Evolutionary conservation across 2,329 filamentous ascomycete species (phyloP), one percentile per base, ranked within the genome.

Genomic region (Didymella sp.): DNA sequence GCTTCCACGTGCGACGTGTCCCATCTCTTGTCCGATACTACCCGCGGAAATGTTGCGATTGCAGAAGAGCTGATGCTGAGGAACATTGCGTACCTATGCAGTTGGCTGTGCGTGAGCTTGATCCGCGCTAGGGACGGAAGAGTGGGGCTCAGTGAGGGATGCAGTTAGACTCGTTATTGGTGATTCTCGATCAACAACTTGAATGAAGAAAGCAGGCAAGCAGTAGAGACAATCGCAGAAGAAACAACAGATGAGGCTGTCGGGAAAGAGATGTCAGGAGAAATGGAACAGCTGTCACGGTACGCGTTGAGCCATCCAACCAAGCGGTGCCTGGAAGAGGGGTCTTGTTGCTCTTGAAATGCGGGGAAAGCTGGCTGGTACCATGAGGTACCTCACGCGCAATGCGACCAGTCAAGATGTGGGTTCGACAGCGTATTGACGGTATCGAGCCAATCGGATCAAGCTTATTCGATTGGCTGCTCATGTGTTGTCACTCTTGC

Each of bases 271-370:
- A 55, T 55, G 50, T 56, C 38, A 50, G 56, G 45, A 54, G 54
- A 28, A 52, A 56, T 41, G 52, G 43, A 54, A 50, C 19, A 24
- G 33, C 44, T 28, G 51, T 37, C 47, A 47, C 30, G 51, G 43
- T 46, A 57, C 45, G 57, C 49, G 56, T 59, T 44, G 51, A 52
- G 55, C 49, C 51, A 49, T 56, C 59, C 58, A 64, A 54, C 63
- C 54, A 60, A 41, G 61, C 56, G 54, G 59, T 60, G 54, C 60
- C 64, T 65, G 54, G 42, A 61, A 57, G 64, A 68, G 66, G 66
- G 66, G 66, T 62, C 56, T 46, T 44, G 56, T 44, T 59, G 57
- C 59, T 51, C 30, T 60, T 66, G 62, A 63, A 66, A 65, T 66
- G 66, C 66, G 66, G 67, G 53, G 58, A 63, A 56, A 60, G 58